These are phyloP conservation scores for Secale cereale DNA, from an alignment of 176 grass and related monocot genomes.

Conservation along the genomic window DNA sequence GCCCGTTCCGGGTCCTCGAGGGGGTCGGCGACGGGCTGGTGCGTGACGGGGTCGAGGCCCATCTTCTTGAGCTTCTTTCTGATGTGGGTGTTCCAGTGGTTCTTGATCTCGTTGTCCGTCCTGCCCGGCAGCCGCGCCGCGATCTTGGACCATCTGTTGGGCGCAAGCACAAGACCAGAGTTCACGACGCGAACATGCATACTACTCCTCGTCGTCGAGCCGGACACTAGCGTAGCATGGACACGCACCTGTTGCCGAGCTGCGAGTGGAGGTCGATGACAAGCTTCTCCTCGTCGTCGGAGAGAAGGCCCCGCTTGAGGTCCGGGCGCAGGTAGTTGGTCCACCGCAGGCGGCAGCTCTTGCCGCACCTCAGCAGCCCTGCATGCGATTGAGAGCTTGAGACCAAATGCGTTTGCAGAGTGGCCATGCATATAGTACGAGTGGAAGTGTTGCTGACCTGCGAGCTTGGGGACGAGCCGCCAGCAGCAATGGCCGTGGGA, in stretches of 20 bases:
- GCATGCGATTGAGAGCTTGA: too few species aligned
- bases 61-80: conserved; percentile 95
- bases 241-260: conserved; percentile 76
- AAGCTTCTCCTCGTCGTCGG: conserved; percentile 58
- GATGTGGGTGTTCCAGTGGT: conserved; percentile 98
- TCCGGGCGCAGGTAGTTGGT: conserved; percentile 95
- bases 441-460: neutral
- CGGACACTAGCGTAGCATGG: too few species aligned
- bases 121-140: conserved; percentile 78
- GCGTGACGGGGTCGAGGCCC: conserved; percentile 81
- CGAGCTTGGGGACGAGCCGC: conserved; percentile 90
- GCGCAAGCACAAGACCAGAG: neutral
- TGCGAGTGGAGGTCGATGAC: conserved; percentile 84
- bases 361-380: conserved; percentile 81
- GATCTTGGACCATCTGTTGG: conserved; percentile 93
- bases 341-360: conserved; percentile 98
- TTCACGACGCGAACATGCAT: neutral
- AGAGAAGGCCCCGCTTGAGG: conserved; percentile 78
- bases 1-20: neutral
- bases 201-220: too few species aligned
- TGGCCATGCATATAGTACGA: too few species aligned
- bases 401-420: too few species aligned
- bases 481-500: conserved; percentile 80
- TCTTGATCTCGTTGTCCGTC: conserved; percentile 99
- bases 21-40: conserved; percentile 19